A percentile compares a stretch with the other conserved stretches of the same genome.
Evolutionary conservation across 139 green algal genomes (phyloP).

Genomic region (Chlorella sp.): DNA sequence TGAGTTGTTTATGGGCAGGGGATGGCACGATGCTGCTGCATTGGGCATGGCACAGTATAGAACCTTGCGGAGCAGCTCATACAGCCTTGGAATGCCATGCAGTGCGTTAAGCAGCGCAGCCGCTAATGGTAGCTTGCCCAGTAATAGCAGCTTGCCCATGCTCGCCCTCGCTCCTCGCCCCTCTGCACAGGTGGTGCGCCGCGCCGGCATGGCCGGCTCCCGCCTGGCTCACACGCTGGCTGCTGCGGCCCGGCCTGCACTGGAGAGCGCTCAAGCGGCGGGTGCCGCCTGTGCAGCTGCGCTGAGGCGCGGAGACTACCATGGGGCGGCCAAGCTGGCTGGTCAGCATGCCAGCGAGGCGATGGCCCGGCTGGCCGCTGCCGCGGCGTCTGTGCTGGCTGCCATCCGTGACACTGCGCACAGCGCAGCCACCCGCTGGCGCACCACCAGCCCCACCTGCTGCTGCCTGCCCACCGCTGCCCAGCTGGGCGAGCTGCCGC

Average conservation of each 20-base stretch:
- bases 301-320: background rate
- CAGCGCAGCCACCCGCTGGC: background rate
- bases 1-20: too few species aligned
- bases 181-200: background rate
- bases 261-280: background rate
- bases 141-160: too few species aligned
- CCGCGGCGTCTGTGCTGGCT: background rate
- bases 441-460: background rate
- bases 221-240: background rate
- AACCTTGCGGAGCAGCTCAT: too few species aligned
- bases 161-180: too few species aligned
- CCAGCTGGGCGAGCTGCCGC: background rate
- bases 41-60: too few species aligned
- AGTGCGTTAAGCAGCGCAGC: too few species aligned
- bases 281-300: background rate
- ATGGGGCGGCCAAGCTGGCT: background rate
- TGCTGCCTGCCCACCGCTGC: background rate
- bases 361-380: background rate
- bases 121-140: too few species aligned
- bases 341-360: background rate
- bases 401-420: background rate
- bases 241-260: background rate
- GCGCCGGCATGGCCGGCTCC: background rate
- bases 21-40: too few species aligned
- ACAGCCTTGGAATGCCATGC: too few species aligned